phyloP scores from a whole-genome alignment of 2,329 filamentous ascomycete species.

The Aspergillus sp. region DNA sequence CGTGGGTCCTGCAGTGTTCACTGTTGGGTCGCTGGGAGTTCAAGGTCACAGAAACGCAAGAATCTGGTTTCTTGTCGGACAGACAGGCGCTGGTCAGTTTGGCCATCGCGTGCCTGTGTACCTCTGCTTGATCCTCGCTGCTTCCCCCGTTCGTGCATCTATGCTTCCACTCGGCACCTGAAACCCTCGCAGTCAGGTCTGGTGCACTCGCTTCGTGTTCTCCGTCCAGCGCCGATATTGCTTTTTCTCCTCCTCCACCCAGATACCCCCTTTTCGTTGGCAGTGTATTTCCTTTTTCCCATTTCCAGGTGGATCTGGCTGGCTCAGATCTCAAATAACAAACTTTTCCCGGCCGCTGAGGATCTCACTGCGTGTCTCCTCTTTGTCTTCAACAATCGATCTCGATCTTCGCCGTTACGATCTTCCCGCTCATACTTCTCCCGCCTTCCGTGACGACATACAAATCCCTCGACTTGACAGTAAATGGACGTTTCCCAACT shows the following conservation, averaged over 20 bases:
- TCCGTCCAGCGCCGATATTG: conserved; percentile 6
- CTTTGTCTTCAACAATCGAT: conserved; percentile 6
- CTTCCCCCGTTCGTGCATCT: conserved; percentile 17
- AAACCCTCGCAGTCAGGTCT: conserved; percentile 21
- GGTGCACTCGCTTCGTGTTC: conserved; percentile 13
- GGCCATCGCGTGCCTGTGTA: conserved; percentile 22
- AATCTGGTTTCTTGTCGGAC: conserved; percentile 21
- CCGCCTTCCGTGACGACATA: not conserved
- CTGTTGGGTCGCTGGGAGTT: conserved; percentile 19
- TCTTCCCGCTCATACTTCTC: not conserved
- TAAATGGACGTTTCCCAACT: conserved; percentile 31
- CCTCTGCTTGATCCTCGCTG: conserved; percentile 14
- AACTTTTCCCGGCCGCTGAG: conserved; percentile 13
- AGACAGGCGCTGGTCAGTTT: conserved; percentile 19
- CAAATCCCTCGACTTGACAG: conserved; percentile 8
- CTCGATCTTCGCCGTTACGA: not conserved
- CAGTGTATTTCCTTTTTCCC: conserved; percentile 28
- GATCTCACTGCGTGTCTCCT: conserved; percentile 13
- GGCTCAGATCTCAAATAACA: conserved; percentile 29
- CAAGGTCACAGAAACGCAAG: conserved; percentile 17
- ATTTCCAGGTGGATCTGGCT: conserved; percentile 31
- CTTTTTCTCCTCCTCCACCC: conserved; percentile 18
- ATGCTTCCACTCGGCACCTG: conserved; percentile 18
- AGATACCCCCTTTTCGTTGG: conserved; percentile 23
- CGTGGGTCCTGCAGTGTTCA: conserved; percentile 24